phyloP scores from a whole-genome alignment of 2,329 filamentous ascomycete species.

The Chalaropsis ovoidea region DNA sequence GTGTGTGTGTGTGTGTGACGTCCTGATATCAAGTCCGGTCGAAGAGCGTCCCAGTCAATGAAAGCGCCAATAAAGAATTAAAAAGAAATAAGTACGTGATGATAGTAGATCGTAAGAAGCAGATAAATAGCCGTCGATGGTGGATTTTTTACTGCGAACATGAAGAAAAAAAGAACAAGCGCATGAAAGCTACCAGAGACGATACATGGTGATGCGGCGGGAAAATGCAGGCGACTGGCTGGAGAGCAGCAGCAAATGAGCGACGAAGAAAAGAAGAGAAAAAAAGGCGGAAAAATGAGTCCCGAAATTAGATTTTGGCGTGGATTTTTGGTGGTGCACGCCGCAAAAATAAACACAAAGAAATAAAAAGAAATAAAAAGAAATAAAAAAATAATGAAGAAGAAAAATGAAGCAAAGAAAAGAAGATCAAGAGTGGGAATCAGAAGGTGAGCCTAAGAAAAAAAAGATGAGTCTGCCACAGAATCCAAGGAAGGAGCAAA shows the following conservation, averaged over 20 bases:
- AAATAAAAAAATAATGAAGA: background rate
- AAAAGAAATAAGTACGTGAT: conserved; percentile 25
- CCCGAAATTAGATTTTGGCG: background rate
- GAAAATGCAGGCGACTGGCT: conserved; percentile 24
- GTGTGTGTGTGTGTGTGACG: too few species aligned
- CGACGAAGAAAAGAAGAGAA: conserved; percentile 14
- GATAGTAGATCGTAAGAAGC: background rate
- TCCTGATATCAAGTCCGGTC: conserved; percentile 32
- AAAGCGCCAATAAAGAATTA: conserved; percentile 33
- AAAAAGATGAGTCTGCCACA: conserved; percentile 8
- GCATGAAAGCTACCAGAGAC: conserved; percentile 24
- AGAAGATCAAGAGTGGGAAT: conserved; percentile 27
- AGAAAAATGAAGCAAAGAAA: conserved; percentile 8
- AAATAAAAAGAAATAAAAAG: background rate
- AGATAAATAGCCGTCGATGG: conserved; percentile 26
- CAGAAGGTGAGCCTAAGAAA: conserved; percentile 27
- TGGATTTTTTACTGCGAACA: conserved; percentile 22
- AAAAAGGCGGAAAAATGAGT: conserved; percentile 1
- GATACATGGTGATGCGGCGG: conserved; percentile 14
- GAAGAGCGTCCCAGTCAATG: conserved; percentile 40
- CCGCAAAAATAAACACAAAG: background rate
- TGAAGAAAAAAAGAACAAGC: conserved; percentile 22
- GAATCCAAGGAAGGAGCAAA: conserved; percentile 11
- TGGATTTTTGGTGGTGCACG: background rate
- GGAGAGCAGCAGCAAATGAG: conserved; percentile 24